phyloP scores from a whole-genome alignment of 106 monocot genomes.

The Apostasia ramifera region DNA sequence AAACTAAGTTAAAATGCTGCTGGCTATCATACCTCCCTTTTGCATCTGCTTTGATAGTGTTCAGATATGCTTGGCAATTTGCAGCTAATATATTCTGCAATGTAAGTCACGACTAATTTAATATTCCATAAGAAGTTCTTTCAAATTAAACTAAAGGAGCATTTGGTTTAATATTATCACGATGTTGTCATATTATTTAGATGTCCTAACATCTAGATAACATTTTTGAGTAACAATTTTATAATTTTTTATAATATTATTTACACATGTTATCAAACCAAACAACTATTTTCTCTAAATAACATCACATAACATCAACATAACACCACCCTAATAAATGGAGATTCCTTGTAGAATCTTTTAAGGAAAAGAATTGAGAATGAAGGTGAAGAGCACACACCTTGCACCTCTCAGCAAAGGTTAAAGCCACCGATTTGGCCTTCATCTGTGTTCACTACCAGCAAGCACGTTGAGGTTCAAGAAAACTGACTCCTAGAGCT shows the following conservation, averaged over 20 bases:
- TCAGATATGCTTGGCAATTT: conserved; percentile 40
- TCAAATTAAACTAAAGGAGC: background rate
- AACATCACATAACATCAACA: no score
- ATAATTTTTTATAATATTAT: no score
- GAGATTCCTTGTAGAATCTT: background rate
- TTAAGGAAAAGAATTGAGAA: background rate
- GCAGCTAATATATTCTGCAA: conserved; percentile 67
- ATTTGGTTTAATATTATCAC: background rate
- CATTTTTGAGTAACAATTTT: no score
- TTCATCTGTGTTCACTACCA: conserved; percentile 13
- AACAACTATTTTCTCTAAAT: no score
- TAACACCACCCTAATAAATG: background rate
- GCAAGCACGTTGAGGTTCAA: conserved; percentile 21
- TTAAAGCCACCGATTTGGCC: conserved; percentile 19
- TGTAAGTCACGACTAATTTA: background rate
- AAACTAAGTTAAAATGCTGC: background rate
- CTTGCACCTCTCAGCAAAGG: conserved; percentile 39
- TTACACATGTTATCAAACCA: no score
- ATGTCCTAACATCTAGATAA: no score
- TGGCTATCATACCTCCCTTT: conserved; percentile 45
- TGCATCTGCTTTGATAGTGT: conserved; percentile 43
- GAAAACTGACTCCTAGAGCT: conserved; percentile 6
- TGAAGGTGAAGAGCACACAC: conserved; percentile 4
- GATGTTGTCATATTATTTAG: no score
- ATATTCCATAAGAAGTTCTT: background rate